These are phyloP conservation scores for Zymoseptoria crescenta DNA, from an alignment of 2,329 filamentous ascomycete genomes.

Conservation along the genomic window DNA sequence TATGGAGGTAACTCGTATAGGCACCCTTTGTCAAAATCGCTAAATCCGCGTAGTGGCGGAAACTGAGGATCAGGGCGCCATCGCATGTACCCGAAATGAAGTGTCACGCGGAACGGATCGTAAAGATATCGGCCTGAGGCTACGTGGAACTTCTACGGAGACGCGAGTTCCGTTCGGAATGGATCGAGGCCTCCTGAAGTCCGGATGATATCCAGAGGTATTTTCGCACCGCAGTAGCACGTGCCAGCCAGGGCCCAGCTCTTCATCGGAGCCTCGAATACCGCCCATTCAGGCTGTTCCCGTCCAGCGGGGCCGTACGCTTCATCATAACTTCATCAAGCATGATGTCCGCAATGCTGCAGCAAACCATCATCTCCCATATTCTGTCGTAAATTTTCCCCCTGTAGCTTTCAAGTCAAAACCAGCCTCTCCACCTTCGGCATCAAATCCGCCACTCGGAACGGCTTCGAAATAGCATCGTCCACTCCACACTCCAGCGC, in stretches of 20 bases:
- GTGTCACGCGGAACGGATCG: too few relatives aligned
- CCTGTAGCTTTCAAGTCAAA: neutral
- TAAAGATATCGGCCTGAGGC: too few relatives aligned
- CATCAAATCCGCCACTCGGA: constrained; percentile 16
- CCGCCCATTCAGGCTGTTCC: neutral
- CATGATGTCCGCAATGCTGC: neutral
- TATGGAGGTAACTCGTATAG: too few relatives aligned
- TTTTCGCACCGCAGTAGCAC: too few relatives aligned
- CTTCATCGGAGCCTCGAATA: neutral
- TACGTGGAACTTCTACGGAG: too few relatives aligned
- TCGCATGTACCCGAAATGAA: too few relatives aligned
- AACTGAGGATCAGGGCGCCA: too few relatives aligned
- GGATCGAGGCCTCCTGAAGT: too few relatives aligned
- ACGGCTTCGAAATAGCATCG: constrained; percentile 68
- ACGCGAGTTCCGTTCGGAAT: too few relatives aligned
- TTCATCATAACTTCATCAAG: neutral
- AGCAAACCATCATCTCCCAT: neutral
- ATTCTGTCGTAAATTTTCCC: neutral
- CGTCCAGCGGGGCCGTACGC: neutral
- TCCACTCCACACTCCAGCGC: constrained; percentile 67
- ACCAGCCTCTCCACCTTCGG: constrained; percentile 16
- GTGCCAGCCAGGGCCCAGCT: neutral
- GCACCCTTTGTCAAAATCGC: too few relatives aligned
- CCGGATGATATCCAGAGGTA: too few relatives aligned
- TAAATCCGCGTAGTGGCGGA: too few relatives aligned